A percentile compares a stretch with the other conserved stretches of the same genome.
Evolutionary conservation across 768 basidiomycete genomes (phyloP).

Genomic region (Stropharia rugosoannulata): DNA sequence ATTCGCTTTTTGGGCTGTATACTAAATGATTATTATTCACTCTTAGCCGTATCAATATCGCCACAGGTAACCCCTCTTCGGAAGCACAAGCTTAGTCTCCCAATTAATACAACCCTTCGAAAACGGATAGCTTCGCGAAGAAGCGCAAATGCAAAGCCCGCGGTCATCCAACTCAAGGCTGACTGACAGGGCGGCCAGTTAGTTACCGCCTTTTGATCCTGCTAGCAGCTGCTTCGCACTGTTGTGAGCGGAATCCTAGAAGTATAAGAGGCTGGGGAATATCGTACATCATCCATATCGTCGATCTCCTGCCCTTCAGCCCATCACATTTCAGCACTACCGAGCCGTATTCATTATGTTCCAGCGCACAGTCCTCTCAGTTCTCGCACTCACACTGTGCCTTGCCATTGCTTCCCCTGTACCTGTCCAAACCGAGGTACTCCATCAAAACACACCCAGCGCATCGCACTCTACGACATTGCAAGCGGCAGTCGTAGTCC

Average conservation of each 20-base stretch:
- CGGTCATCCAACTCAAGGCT: constrained; percentile 12
- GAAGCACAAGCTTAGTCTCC: constrained; percentile 5
- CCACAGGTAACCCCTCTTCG: constrained; percentile 12
- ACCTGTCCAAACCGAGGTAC: background rate
- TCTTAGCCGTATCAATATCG: constrained; percentile 5
- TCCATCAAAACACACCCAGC: background rate
- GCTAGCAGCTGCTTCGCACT: background rate
- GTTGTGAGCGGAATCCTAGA: background rate
- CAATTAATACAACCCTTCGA: constrained; percentile 13
- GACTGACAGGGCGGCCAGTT: constrained; percentile 8
- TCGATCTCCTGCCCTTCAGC: background rate
- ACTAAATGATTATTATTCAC: background rate
- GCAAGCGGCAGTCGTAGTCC: background rate
- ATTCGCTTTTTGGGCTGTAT: background rate
- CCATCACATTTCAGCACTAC: background rate
- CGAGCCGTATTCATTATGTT: constrained; percentile 6
- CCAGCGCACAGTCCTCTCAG: constrained; percentile 9
- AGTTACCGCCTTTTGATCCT: constrained; percentile 16
- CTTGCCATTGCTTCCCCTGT: constrained; percentile 15
- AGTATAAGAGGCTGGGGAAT: constrained; percentile 10
- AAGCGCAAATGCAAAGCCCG: constrained; percentile 10
- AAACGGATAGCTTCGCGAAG: constrained; percentile 18
- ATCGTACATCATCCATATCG: constrained; percentile 2
- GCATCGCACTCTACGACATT: background rate
- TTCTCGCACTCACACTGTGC: constrained; percentile 12